phyloP scores from a whole-genome alignment of 1,139 yeast genomes.

The Saccharomyces hybrid region DNA sequence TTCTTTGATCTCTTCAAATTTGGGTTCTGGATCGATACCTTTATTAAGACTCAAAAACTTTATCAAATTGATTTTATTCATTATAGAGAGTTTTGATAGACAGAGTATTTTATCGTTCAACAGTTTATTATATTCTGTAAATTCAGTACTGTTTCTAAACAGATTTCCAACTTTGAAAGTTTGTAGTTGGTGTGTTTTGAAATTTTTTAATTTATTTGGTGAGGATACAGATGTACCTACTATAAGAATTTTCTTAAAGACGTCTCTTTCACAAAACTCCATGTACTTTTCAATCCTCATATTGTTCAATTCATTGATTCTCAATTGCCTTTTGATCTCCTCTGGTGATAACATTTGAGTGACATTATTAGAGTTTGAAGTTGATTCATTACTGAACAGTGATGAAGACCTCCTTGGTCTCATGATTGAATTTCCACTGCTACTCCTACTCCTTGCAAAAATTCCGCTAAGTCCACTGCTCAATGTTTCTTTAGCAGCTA shows the following conservation, averaged over 20 bases:
- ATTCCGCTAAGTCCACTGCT: conserved; percentile 32
- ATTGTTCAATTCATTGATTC: conserved; percentile 21
- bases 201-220: conserved; percentile 3
- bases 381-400: conserved; percentile 24
- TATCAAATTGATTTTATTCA: conserved; percentile 19
- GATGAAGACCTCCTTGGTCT: conserved; percentile 26
- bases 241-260: conserved; percentile 24
- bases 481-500: conserved; percentile 25
- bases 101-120: conserved; percentile 20
- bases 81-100: conserved; percentile 16
- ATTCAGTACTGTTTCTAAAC: conserved; percentile 30
- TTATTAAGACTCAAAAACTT: conserved; percentile 20
- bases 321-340: conserved; percentile 25
- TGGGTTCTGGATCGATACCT: not conserved
- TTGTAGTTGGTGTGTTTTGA: conserved; percentile 6
- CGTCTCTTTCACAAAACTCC: conserved; percentile 27
- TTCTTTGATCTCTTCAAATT: conserved; percentile 10
- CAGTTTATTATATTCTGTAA: conserved; percentile 24
- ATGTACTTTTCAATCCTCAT: conserved; percentile 26
- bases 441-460: conserved; percentile 31
- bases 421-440: conserved; percentile 15
- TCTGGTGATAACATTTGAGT: conserved; percentile 28
- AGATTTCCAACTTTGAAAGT: conserved; percentile 18
- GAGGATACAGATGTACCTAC: conserved; percentile 29
- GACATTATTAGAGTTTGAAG: conserved; percentile 9